Conservation (phyloP, 495 filamentous ascomycete species). For the Podospora fimiseda region DNA sequence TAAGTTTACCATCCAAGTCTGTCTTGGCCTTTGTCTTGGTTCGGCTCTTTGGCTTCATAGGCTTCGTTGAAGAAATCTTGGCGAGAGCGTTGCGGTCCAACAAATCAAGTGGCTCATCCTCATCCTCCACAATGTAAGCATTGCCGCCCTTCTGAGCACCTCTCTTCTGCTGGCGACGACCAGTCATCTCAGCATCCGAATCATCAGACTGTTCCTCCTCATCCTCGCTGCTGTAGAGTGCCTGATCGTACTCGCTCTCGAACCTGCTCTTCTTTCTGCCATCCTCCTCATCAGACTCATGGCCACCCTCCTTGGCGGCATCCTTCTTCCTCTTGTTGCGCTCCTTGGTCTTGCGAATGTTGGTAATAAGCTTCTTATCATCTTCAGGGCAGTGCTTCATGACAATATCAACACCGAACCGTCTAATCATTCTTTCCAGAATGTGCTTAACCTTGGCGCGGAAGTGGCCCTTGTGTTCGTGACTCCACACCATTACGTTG, state of each 20-base stretch:
- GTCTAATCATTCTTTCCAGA: constrained; percentile 81
- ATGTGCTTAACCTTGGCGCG: constrained; percentile 97
- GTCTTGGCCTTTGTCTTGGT: constrained; percentile 60
- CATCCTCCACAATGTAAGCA: constrained; percentile 86
- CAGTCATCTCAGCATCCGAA: constrained; percentile 56
- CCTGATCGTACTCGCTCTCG: constrained; percentile 90
- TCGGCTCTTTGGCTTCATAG: constrained; percentile 51
- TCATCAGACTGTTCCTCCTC: constrained; percentile 45
- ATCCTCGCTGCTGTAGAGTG: constrained; percentile 74
- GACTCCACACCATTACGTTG: constrained; percentile 90
- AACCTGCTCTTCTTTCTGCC: constrained; percentile 55
- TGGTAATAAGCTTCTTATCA: constrained; percentile 82
- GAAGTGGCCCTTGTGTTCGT: constrained; percentile 95
- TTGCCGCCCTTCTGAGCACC: constrained; percentile 49
- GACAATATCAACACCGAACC: constrained; percentile 75
- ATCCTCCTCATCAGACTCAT: constrained; percentile 40
- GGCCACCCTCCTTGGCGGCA: constrained; percentile 47
- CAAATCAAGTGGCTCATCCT: constrained; percentile 89
- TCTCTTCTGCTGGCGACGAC: constrained; percentile 40
- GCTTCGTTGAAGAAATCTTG: constrained; percentile 87
- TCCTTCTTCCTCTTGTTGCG: constrained; percentile 79
- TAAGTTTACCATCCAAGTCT: constrained; percentile 81
- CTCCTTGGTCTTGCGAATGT: constrained; percentile 91
- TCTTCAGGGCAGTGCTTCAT: constrained; percentile 72
- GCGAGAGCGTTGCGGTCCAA: constrained; percentile 82